These are phyloP conservation scores for Pogostemon cablin DNA, from an alignment of 257 asterid genomes.

Conservation along the genomic window DNA sequence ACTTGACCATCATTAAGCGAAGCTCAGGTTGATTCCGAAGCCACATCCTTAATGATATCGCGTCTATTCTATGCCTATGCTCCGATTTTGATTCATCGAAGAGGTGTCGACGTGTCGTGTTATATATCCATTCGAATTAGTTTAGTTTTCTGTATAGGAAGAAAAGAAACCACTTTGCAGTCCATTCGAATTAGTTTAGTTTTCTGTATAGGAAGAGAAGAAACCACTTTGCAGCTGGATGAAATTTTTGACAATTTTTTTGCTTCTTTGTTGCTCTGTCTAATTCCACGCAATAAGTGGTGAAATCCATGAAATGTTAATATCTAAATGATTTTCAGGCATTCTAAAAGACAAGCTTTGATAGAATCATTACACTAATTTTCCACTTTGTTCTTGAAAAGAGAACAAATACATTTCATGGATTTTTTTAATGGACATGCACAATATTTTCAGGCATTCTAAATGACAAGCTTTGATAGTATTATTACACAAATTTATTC, in stretches of 20 bases:
- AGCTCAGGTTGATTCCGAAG: too few species aligned
- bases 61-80: slow-evolving; percentile 11
- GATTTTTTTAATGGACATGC: too few species aligned
- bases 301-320: slow-evolving; percentile 14
- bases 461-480: too few species aligned
- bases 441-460: too few species aligned
- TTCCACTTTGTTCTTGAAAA: neutral
- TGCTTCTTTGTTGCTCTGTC: neutral
- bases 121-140: slow-evolving; percentile 30
- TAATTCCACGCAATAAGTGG: slow-evolving; percentile 10
- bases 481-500: too few species aligned
- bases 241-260: slow-evolving; percentile 41
- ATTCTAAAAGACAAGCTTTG: neutral
- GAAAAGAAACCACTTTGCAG: slow-evolving; percentile 38
- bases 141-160: slow-evolving; percentile 39
- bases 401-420: too few species aligned
- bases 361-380: too few species aligned
- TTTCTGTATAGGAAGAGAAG: slow-evolving; percentile 42
- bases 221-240: slow-evolving; percentile 35
- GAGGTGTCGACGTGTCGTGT: slow-evolving; percentile 24
- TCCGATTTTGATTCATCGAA: slow-evolving; percentile 27
- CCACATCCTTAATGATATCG: slow-evolving; percentile 11
- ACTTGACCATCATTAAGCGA: too few species aligned
- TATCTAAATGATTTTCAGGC: slow-evolving; percentile 2
- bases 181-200: slow-evolving; percentile 29